Conservation (phyloP, 1,139 yeast species). For the Nakaseomyces uthaithaninus region DNA sequence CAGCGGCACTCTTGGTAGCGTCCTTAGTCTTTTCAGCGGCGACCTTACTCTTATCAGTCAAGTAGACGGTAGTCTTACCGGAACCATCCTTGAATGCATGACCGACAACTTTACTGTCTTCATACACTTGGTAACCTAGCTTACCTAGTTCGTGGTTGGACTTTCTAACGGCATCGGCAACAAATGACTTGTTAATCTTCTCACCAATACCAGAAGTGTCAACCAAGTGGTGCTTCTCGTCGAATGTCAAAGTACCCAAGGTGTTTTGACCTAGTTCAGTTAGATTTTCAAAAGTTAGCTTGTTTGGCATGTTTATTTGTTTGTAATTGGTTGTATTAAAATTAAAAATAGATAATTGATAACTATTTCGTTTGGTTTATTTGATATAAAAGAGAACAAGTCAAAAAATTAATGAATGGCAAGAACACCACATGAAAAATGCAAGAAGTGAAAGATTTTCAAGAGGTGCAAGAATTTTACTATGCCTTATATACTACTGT, state of each 20-base stretch:
- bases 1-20: background rate
- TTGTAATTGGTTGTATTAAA: background rate
- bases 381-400: background rate
- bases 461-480: no score
- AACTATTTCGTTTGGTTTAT: no score
- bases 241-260: constrained; percentile 29
- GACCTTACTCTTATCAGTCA: constrained; percentile 11
- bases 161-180: constrained; percentile 20
- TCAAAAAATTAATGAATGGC: no score
- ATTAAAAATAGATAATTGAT: no score
- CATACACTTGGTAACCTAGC: constrained; percentile 25
- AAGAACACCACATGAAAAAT: no score
- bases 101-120: constrained; percentile 20
- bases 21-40: constrained; percentile 3
- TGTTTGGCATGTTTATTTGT: constrained; percentile 6
- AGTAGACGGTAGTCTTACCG: constrained; percentile 26
- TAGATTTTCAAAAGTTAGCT: constrained; percentile 3
- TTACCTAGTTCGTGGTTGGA: constrained; percentile 22
- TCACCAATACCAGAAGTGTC: constrained; percentile 30
- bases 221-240: constrained; percentile 27
- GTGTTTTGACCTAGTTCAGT: constrained; percentile 11
- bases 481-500: no score
- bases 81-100: constrained; percentile 21
- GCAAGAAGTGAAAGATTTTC: no score
- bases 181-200: constrained; percentile 17